phyloP scores from a whole-genome alignment of 345 rosid species.

The Gossypium bickii region DNA sequence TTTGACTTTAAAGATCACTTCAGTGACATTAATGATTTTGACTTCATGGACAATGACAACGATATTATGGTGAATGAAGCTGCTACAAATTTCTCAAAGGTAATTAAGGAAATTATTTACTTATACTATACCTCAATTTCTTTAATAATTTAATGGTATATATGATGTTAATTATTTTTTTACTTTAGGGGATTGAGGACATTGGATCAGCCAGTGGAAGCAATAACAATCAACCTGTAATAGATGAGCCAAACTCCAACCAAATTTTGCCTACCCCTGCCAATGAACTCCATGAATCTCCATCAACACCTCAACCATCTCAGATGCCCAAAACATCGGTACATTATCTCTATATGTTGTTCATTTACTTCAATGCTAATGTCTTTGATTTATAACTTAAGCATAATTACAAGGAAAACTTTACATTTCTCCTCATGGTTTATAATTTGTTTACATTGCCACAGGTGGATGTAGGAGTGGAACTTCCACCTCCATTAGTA shows the following conservation, averaged over 20 bases:
- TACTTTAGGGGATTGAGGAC: neutral
- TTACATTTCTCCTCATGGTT: neutral
- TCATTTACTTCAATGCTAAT: neutral
- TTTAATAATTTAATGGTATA: neutral
- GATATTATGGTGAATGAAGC: neutral
- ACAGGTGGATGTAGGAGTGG: conserved; percentile 7
- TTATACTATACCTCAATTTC: no score
- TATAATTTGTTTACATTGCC: no score
- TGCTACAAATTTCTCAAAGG: neutral
- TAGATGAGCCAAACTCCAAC: neutral
- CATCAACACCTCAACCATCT: no score
- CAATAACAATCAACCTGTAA: neutral
- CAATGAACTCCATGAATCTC: neutral
- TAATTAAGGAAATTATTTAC: neutral
- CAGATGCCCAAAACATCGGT: neutral
- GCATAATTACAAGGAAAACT: no score
- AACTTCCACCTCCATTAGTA: neutral
- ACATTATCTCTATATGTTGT: neutral
- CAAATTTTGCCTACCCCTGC: neutral
- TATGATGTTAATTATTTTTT: neutral
- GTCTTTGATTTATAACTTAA: no score
- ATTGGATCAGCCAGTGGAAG: neutral
- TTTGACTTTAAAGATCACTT: neutral
- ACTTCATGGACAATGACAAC: neutral
- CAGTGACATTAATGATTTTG: neutral